Base-by-base conservation (phyloP, 768 basidiomycete species). In the Suillus clintonianus region DNA sequence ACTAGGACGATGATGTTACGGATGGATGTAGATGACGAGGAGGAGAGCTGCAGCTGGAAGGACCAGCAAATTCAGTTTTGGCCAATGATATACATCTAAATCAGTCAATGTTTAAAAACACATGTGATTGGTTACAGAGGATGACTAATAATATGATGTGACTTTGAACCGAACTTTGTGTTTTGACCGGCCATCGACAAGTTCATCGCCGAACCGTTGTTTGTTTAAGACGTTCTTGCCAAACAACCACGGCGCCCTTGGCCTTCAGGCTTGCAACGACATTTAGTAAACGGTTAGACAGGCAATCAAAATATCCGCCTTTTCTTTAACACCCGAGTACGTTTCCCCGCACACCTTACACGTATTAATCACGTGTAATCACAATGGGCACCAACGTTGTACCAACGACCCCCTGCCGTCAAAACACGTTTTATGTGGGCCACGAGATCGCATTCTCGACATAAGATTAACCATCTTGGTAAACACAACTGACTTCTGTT, bases 111-210 rank as follows among this genome's bases (percentile, higher is more conserved):
- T 48, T 13, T 5, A 24, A 6, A 24, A 36, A 42, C 48, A 47
- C 72, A 72, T 76, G 70, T 75, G 72, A 74, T 74, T 75, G 70
- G 68, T 41, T 61, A 22, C 22, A 11, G 1, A 11, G 5, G 74
- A 61, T 74, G 69, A 76, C 74, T 73, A 69, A 27, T n/a, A n/a
- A n/a, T n/a, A n/a, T n/a, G n/a, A n/a, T n/a, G n/a, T n/a, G n/a
- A n/a, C n/a, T n/a, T n/a, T n/a, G n/a, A n/a, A n/a, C n/a, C n/a
- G n/a, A n/a, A 27, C 27, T 27, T 27, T 27, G 27, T 27, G 2
- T 27, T 27, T 27, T 27, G 2, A 27, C 27, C 27, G 27, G 27
- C 4, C 27, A 27, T 27, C 27, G 27, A 2, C 27, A 27, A 27
- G 27, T 27, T 27, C 27, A 42, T 34, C 34, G 34, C 34, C 45